Evolutionary conservation across 1,284 basidiomycete genomes (phyloP).

Genomic region (Peniophora sp.): DNA sequence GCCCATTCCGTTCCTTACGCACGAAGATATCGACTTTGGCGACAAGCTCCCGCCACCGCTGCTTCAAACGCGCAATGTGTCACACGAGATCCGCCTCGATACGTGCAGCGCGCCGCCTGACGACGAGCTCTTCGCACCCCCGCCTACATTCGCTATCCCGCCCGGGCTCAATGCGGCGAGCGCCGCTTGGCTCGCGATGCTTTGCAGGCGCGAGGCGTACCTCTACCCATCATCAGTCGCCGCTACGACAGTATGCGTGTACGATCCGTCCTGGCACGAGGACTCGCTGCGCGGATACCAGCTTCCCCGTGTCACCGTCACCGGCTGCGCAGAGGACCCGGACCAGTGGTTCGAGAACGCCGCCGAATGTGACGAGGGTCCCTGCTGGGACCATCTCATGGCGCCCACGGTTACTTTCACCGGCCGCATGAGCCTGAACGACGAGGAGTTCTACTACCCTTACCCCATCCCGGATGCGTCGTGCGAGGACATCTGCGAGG

Average conservation of each 20-base stretch:
- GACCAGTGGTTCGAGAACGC: neutral
- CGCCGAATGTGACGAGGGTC: neutral
- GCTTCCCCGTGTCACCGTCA: neutral
- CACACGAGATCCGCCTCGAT: neutral
- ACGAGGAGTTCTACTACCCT: neutral
- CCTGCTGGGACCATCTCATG: neutral
- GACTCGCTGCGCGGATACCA: neutral
- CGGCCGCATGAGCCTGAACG: neutral
- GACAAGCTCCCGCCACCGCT: neutral
- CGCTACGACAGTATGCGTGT: neutral
- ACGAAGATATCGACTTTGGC: too few relatives aligned
- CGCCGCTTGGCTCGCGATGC: neutral
- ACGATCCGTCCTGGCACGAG: neutral
- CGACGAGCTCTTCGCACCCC: neutral
- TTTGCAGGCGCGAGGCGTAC: neutral
- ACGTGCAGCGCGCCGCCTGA: neutral
- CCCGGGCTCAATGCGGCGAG: neutral
- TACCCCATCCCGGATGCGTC: too few relatives aligned
- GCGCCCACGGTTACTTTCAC: neutral
- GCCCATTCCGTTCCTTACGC: neutral
- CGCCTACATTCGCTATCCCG: neutral
- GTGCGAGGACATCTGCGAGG: too few relatives aligned
- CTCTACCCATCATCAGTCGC: neutral
- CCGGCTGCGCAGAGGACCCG: neutral
- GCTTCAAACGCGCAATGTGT: neutral